Evolutionary conservation across 306 rosid genomes (phyloP).

Genomic region (Dryas alaskensis): DNA sequence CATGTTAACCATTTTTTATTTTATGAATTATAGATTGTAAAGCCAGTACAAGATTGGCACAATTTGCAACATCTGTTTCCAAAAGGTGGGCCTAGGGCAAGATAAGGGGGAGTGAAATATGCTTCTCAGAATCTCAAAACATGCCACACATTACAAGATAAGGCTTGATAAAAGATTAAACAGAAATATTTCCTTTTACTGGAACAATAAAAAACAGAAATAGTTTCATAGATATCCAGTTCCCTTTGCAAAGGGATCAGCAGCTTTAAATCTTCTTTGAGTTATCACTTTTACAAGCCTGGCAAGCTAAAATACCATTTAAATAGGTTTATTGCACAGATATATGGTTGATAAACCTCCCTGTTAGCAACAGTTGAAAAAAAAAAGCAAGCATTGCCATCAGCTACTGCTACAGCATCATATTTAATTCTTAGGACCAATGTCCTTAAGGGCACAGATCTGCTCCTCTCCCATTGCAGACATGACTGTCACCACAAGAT

Average conservation of each 20-base stretch:
- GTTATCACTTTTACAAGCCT: constrained; percentile 24
- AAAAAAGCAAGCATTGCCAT: constrained; percentile 18
- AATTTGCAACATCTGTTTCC: too few relatives aligned
- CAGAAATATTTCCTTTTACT: neutral
- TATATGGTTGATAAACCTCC: constrained; percentile 34
- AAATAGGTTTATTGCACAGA: constrained; percentile 41
- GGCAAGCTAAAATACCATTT: constrained; percentile 27
- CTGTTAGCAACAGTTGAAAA: constrained; percentile 22
- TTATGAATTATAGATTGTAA: too few relatives aligned
- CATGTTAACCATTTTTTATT: too few relatives aligned
- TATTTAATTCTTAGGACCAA: constrained; percentile 58
- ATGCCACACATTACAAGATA: neutral
- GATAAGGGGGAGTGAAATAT: too few relatives aligned
- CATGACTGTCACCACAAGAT: constrained; percentile 74
- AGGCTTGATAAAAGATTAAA: neutral
- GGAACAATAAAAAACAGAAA: neutral
- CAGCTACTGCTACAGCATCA: constrained; percentile 39
- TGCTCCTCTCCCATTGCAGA: constrained; percentile 83
- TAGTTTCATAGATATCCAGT: constrained; percentile 12
- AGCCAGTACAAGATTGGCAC: too few relatives aligned
- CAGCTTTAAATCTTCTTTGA: constrained; percentile 18
- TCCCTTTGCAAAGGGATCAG: constrained; percentile 13
- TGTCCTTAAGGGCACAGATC: constrained; percentile 66
- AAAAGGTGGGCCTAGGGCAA: too few relatives aligned
- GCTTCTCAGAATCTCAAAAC: neutral